phyloP scores from a whole-genome alignment of 2,329 filamentous ascomycete genomes.

The Neonectria ditissima region DNA sequence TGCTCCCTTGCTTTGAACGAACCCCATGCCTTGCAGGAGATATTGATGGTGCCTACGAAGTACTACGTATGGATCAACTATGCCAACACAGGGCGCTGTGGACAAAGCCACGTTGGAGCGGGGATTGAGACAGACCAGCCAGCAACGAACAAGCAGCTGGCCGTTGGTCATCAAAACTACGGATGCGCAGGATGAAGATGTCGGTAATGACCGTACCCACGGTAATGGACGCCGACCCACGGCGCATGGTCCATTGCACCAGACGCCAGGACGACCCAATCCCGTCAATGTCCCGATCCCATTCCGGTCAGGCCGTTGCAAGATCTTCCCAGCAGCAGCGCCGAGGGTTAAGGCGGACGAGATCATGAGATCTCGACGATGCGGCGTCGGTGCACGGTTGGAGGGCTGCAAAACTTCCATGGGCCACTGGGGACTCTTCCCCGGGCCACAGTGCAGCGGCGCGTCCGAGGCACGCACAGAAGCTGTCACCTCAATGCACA shows the following conservation, averaged over 20 bases:
- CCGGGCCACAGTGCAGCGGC: constrained; percentile 27
- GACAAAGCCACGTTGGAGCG: constrained; percentile 10
- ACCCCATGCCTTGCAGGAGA: constrained; percentile 10
- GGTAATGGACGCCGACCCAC: constrained; percentile 23
- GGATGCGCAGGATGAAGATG: constrained; percentile 11
- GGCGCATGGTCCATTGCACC: constrained; percentile 23
- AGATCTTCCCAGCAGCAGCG: constrained; percentile 31
- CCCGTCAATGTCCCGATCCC: constrained; percentile 41
- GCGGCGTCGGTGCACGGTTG: constrained; percentile 42
- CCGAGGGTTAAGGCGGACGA: constrained; percentile 32
- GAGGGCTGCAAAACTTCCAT: constrained; percentile 18
- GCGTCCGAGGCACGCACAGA: not conserved
- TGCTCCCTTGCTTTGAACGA: constrained; percentile 10
- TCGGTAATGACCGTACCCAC: constrained; percentile 21
- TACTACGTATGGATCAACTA: not conserved
- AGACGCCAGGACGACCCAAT: constrained; percentile 33
- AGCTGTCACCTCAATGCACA: not conserved
- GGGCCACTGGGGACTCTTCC: constrained; percentile 24
- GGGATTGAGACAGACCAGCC: not conserved
- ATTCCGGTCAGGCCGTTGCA: constrained; percentile 27
- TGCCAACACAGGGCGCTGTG: not conserved
- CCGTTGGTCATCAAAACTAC: constrained; percentile 28
- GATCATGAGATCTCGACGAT: constrained; percentile 46
- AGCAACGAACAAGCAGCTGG: constrained; percentile 22
- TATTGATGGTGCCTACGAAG: not conserved